Conservation (phyloP, 2,329 filamentous ascomycete genomes). For the Clonostachys solani region DNA sequence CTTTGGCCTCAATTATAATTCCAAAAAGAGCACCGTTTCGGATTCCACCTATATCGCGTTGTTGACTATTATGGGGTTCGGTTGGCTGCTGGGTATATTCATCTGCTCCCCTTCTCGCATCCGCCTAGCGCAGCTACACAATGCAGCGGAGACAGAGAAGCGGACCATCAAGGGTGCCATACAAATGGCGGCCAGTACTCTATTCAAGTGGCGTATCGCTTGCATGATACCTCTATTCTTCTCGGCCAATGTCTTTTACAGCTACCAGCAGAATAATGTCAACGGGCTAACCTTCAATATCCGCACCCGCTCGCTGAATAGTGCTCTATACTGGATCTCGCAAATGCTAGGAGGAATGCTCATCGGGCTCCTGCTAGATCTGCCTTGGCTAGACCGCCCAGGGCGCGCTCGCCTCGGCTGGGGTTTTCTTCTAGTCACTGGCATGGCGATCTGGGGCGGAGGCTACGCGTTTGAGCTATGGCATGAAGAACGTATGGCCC, state of each 20-base stretch:
- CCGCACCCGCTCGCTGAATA: conserved; percentile 50
- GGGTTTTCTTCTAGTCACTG: conserved; percentile 37
- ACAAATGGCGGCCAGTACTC: conserved; percentile 26
- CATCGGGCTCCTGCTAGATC: conserved; percentile 39
- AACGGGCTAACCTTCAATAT: conserved; percentile 51
- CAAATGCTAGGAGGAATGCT: conserved; percentile 50
- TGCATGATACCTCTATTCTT: conserved; percentile 51
- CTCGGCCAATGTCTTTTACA: conserved; percentile 51
- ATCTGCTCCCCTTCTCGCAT: conserved; percentile 42
- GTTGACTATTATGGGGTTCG: conserved; percentile 41
- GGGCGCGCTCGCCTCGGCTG: conserved; percentile 42
- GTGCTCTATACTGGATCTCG: conserved; percentile 49
- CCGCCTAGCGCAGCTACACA: conserved; percentile 26
- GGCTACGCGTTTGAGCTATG: conserved; percentile 64
- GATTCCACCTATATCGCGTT: conserved; percentile 46
- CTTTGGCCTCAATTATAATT: conserved; percentile 37
- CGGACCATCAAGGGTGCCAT: conserved; percentile 26
- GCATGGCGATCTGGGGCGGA: conserved; percentile 51
- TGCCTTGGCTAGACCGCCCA: conserved; percentile 32
- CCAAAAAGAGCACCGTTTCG: conserved; percentile 32
- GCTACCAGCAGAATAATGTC: conserved; percentile 51
- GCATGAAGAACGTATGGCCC: conserved; percentile 36
- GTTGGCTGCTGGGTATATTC: conserved; percentile 40
- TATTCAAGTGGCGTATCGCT: conserved; percentile 37
- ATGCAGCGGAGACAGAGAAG: conserved; percentile 29